These are phyloP conservation scores for Microcyclospora pomicola DNA, from an alignment of 2,329 filamentous ascomycete species.

Conservation along the genomic window DNA sequence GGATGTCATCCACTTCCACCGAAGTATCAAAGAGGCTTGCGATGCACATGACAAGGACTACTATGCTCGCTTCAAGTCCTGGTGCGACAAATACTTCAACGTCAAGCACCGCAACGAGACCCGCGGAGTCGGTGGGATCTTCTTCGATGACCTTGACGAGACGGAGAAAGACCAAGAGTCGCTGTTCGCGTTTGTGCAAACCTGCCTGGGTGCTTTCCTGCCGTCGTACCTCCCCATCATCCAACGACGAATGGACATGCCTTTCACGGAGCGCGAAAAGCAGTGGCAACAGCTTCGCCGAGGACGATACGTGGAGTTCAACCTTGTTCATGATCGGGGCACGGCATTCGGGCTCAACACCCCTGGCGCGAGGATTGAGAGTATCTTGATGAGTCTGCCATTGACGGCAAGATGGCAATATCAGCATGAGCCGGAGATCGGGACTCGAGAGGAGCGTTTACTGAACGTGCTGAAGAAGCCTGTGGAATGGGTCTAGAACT, in stretches of 20 bases:
- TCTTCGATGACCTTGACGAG: slow-evolving; percentile 94
- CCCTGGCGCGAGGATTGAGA: slow-evolving; percentile 81
- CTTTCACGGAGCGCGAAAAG: slow-evolving; percentile 73
- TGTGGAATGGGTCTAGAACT: slow-evolving; percentile 42
- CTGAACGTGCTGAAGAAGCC: slow-evolving; percentile 55
- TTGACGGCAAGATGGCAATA: slow-evolving; percentile 90
- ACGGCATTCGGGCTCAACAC: slow-evolving; percentile 91
- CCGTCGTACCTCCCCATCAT: slow-evolving; percentile 87
- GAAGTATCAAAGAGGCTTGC: slow-evolving; percentile 80
- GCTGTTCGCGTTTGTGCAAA: slow-evolving; percentile 77
- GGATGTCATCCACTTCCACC: slow-evolving; percentile 93
- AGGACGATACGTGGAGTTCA: slow-evolving; percentile 97
- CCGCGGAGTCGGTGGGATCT: slow-evolving; percentile 86
- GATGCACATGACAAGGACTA: slow-evolving; percentile 86
- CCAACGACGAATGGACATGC: slow-evolving; percentile 78
- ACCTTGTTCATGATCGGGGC: slow-evolving; percentile 89
- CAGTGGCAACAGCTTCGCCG: slow-evolving; percentile 91
- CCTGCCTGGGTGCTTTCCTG: slow-evolving; percentile 73
- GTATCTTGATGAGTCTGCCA: slow-evolving; percentile 93
- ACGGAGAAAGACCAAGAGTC: slow-evolving; percentile 76
- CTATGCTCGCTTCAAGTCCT: slow-evolving; percentile 90
- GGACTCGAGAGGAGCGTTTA: slow-evolving; percentile 64
- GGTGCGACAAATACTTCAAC: slow-evolving; percentile 96
- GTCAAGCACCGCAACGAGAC: slow-evolving; percentile 82
- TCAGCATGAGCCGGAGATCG: slow-evolving; percentile 73